A percentile compares a stretch with the other conserved stretches of the same genome.
phyloP scores from a whole-genome alignment of 106 monocot species.

The Dioscorea zingiberensis region DNA sequence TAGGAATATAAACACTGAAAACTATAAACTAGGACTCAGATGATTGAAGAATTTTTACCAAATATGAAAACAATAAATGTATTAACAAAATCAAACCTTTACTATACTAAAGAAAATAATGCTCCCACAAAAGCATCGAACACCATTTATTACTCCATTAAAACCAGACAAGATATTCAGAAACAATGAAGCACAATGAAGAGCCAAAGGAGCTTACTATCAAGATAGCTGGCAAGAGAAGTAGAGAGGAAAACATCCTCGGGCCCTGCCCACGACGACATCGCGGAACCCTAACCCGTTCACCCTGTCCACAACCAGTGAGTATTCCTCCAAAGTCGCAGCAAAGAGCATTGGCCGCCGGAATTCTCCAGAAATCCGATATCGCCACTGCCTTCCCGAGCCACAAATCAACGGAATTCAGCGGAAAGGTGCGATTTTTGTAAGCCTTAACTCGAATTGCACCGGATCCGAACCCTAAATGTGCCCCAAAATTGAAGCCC shows the following conservation, averaged over 20 bases:
- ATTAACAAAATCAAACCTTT: too few species aligned
- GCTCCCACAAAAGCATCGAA: too few species aligned
- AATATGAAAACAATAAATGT: too few species aligned
- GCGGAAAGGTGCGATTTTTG: not conserved
- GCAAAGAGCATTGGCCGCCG: not conserved
- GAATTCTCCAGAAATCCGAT: not conserved
- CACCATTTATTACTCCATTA: too few species aligned
- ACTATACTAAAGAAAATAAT: too few species aligned
- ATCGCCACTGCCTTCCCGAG: not conserved
- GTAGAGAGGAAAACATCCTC: conserved; percentile 62
- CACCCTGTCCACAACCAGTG: not conserved
- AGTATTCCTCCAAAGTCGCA: not conserved
- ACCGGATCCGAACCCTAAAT: not conserved
- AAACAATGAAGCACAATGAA: not conserved
- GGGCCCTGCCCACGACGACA: conserved; percentile 45
- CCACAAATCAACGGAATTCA: not conserved
- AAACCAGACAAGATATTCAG: not conserved
- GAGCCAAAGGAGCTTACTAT: conserved; percentile 28
- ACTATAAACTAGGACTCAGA: too few species aligned
- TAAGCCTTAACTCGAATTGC: not conserved
- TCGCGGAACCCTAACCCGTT: not conserved
- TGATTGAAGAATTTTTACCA: too few species aligned
- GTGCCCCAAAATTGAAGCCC: too few species aligned
- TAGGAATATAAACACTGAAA: too few species aligned
- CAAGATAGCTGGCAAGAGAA: conserved; percentile 62